Evolutionary conservation across 345 rosid genomes (phyloP), one percentile per base, ranked within the genome.

Genomic region (Sisymbrium irio): DNA sequence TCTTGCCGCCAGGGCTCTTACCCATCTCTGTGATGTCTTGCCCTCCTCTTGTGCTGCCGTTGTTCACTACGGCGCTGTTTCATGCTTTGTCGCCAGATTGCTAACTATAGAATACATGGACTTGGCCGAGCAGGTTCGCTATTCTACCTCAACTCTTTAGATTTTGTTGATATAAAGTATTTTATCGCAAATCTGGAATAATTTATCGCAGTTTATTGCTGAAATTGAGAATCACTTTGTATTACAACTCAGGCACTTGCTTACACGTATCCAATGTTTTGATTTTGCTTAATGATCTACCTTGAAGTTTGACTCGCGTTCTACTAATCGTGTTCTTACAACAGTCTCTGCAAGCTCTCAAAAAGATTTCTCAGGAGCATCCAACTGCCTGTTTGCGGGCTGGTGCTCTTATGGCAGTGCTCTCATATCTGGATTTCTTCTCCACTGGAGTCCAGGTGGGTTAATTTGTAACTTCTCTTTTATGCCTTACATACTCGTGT

Each of bases 391-490:
- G 99, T 77, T 72, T 96, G 79, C 87, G 99, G 63, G 99, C 96
- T 33, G 99, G 99, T 73, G 98, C 99, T 58, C 95, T 96, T 47
- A 96, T 96, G 99, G 99, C 99, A 0, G 99, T 96, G 77, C 98
- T 96, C 78, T 90, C 98, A 1, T 96, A 92, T 72, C 84, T 96
- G 77, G 99, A 96, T 90, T 96, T 96, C 82, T 96, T 96, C 82
- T 88, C 99, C 64, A 96, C 99, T 12, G 99, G 99, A 74, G 99
- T 96, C 40, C 99, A 92, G 98, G 99, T 96, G 67, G 37, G 46
- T 69, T 36, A 56, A 58, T 42, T 65, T 50, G 57, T 27, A 25
- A 66, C 25, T 53, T 67, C 11, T 50, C 42, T 49, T 47, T 65
- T 9, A 57, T 58, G 32, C 14, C 40, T 57, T 39, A 1, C 18